These are phyloP conservation scores for Heteromeles arbutifolia DNA, from an alignment of 306 rosid genomes.

Conservation along the genomic window DNA sequence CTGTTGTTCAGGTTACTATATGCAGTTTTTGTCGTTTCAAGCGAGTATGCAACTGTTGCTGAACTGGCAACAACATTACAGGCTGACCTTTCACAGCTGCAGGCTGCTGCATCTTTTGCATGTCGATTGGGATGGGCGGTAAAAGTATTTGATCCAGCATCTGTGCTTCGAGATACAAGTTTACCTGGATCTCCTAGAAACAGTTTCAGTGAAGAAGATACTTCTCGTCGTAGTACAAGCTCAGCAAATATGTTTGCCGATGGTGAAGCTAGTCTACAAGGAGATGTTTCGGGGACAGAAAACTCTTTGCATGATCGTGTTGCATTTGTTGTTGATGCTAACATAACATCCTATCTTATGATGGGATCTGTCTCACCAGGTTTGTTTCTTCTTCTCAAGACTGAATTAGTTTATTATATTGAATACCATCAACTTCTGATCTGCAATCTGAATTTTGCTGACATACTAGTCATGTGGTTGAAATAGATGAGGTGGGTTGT, in stretches of 20 bases:
- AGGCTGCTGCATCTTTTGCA: slow-evolving; percentile 89
- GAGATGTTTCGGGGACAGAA: slow-evolving; percentile 50
- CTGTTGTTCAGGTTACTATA: slow-evolving; percentile 60
- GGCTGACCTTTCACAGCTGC: slow-evolving; percentile 76
- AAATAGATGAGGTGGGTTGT: neutral
- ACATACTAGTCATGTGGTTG: neutral
- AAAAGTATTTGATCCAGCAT: slow-evolving; percentile 75
- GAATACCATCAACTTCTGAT: neutral
- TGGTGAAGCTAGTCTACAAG: slow-evolving; percentile 56
- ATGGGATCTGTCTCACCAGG: slow-evolving; percentile 99
- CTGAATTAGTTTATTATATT: neutral
- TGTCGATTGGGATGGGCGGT: slow-evolving; percentile 91
- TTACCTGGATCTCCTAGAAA: slow-evolving; percentile 53
- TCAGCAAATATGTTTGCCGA: slow-evolving; percentile 41
- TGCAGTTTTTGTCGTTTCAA: slow-evolving; percentile 97
- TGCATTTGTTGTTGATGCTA: slow-evolving; percentile 93
- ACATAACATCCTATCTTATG: slow-evolving; percentile 95
- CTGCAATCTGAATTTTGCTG: neutral
- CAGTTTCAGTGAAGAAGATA: slow-evolving; percentile 51
- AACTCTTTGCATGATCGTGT: slow-evolving; percentile 59
- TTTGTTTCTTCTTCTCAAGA: slow-evolving; percentile 32
- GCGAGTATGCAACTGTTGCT: slow-evolving; percentile 80
- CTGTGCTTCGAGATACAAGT: slow-evolving; percentile 53
- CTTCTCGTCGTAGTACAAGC: slow-evolving; percentile 39
- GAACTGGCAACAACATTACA: slow-evolving; percentile 87